These are phyloP conservation scores for Knoxdaviesia proteae DNA, from an alignment of 2,329 filamentous ascomycete species.

Conservation along the genomic window DNA sequence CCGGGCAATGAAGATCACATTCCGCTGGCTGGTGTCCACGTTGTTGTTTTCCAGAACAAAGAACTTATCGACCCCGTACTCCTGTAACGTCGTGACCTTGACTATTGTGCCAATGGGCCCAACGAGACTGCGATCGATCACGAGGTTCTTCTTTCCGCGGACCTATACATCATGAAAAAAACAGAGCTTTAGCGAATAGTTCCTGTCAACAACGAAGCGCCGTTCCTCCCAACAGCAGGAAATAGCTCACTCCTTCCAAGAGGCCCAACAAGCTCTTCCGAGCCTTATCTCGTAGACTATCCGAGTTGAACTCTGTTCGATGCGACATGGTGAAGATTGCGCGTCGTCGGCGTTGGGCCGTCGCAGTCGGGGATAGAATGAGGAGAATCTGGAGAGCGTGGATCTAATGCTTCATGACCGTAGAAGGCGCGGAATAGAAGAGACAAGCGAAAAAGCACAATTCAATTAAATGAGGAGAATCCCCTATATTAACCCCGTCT, in stretches of 20 bases:
- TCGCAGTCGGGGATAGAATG: too few relatives aligned
- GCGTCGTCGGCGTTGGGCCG: too few relatives aligned
- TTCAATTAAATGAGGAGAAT: too few relatives aligned
- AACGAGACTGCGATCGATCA: conserved; percentile 77
- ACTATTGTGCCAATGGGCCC: conserved; percentile 79
- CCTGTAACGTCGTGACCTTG: conserved; percentile 86
- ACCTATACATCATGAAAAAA: conserved; percentile 35
- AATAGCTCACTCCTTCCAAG: conserved; percentile 66
- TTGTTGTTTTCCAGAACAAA: conserved; percentile 95
- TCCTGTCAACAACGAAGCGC: neutral
- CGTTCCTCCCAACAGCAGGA: conserved; percentile 1
- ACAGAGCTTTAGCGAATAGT: conserved; percentile 3
- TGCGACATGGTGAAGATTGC: conserved; percentile 37
- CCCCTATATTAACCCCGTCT: too few relatives aligned
- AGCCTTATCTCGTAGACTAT: conserved; percentile 60
- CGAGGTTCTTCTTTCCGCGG: conserved; percentile 94
- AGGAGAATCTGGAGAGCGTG: too few relatives aligned
- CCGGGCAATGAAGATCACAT: conserved; percentile 81
- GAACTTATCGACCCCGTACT: conserved; percentile 94
- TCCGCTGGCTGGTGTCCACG: conserved; percentile 81
- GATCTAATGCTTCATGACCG: too few relatives aligned
- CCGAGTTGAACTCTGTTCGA: conserved; percentile 48
- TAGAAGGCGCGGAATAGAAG: too few relatives aligned
- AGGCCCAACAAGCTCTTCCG: conserved; percentile 77
- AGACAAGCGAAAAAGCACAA: too few relatives aligned